phyloP scores from a whole-genome alignment of 441 rosid genomes.

The Euphorbia celastroides region DNA sequence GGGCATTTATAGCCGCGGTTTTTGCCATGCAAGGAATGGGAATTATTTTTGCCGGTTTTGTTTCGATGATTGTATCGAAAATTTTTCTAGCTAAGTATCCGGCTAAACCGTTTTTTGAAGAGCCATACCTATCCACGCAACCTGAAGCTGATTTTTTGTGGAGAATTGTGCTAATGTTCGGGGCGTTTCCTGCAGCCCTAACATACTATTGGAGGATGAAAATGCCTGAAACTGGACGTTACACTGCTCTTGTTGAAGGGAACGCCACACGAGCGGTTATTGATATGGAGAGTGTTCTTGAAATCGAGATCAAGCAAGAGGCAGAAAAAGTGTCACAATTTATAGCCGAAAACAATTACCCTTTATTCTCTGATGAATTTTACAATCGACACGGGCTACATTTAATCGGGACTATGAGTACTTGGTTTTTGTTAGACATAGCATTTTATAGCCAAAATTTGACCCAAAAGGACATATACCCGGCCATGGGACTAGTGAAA shows the following conservation, averaged over 20 bases:
- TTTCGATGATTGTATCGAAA: constrained; percentile 35
- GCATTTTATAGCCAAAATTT: constrained; percentile 53
- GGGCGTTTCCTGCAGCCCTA: constrained; percentile 42
- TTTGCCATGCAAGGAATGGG: constrained; percentile 83
- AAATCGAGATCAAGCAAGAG: constrained; percentile 34
- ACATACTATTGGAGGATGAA: constrained; percentile 59
- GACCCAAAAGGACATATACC: constrained; percentile 49
- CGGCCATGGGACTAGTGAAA: constrained; percentile 27
- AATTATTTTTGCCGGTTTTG: constrained; percentile 53
- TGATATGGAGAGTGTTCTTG: constrained; percentile 44
- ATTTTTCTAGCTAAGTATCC: constrained; percentile 17
- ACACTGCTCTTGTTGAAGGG: constrained; percentile 45
- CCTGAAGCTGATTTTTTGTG: constrained; percentile 40
- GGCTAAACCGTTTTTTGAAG: neutral
- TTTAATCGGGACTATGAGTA: constrained; percentile 40
- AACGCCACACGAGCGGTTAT: constrained; percentile 44
- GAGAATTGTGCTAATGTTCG: constrained; percentile 50
- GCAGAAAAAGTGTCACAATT: constrained; percentile 26
- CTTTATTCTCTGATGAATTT: constrained; percentile 32
- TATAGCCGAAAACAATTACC: constrained; percentile 28
- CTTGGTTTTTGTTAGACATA: constrained; percentile 51
- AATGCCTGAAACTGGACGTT: constrained; percentile 57
- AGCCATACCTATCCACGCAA: constrained; percentile 27
- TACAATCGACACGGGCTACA: constrained; percentile 38
- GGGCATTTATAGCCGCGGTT: constrained; percentile 61